Percentiles rank a stretch among this genome's conserved stretches.
Conservation (phyloP, 768 basidiomycete genomes). For the Lactifluus hygrophoroides region DNA sequence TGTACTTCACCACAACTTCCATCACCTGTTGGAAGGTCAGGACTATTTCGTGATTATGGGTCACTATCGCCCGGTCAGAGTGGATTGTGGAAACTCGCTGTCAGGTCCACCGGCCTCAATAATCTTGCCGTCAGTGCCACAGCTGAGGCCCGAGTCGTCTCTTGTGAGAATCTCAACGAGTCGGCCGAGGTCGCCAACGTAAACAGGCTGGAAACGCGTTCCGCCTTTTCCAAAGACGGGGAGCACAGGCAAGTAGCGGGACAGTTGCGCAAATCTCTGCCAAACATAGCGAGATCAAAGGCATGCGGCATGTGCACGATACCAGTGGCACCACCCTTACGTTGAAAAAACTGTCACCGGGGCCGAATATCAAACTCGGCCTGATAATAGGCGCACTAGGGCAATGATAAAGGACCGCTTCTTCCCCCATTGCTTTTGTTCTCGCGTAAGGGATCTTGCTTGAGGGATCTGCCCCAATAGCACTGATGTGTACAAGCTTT, state of each 20-base stretch:
- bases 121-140: slow-evolving; percentile 34
- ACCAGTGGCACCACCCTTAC: slow-evolving; percentile 31
- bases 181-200: slow-evolving; percentile 57
- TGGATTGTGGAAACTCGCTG: slow-evolving; percentile 35
- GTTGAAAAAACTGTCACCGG: slow-evolving; percentile 67
- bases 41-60: slow-evolving; percentile 32
- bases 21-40: slow-evolving; percentile 63
- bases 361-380: slow-evolving; percentile 69
- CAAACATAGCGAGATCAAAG: neutral
- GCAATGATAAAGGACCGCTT: slow-evolving; percentile 38
- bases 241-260: slow-evolving; percentile 54
- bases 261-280: slow-evolving; percentile 56
- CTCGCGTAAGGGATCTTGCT: slow-evolving; percentile 52
- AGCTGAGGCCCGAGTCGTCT: slow-evolving; percentile 31
- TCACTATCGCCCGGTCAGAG: neutral
- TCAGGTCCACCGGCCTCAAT: slow-evolving; percentile 44
- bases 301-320: neutral
- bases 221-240: slow-evolving; percentile 72
- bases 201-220: slow-evolving; percentile 64
- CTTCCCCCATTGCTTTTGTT: slow-evolving; percentile 58
- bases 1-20: slow-evolving; percentile 49
- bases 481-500: slow-evolving; percentile 57
- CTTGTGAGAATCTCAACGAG: slow-evolving; percentile 52
- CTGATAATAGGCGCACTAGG: slow-evolving; percentile 53
- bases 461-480: slow-evolving; percentile 59